Evolutionary conservation across 140 eudicot genomes (phyloP), one percentile per base, ranked within the genome.

Genomic region (Ambrosia hybrid): DNA sequence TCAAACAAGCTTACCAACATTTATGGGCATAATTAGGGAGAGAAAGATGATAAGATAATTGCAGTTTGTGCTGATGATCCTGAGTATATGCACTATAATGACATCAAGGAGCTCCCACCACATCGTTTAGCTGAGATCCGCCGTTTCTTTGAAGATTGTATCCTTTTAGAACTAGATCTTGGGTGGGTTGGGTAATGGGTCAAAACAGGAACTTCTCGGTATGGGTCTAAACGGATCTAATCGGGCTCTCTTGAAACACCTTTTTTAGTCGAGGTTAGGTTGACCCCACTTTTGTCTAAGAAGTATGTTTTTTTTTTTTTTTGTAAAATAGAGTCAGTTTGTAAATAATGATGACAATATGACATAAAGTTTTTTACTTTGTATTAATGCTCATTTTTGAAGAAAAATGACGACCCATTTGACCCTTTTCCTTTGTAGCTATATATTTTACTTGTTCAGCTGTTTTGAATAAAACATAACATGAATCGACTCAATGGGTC

Each of bases 21-120:
- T 37, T 13, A 2, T 56, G 10, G 12, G 11, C 9, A 57, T 33
- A 10, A 10, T 52, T 74, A 91, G 96, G 96, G 97, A 65, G 97
- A 91, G 60, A 88, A 83, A 76, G 97, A 91, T 77, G 96, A 91
- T 78, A 91, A 91, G 89, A 91, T 91, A 37, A 91, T 88, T 68
- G 96, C 96, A 12, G 96, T 91, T 14, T 91, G 97, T 84, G 97
- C 96, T 75, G 97, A 88, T 81, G 97, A 91, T 79, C 97, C 96
- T 0, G 96, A 91, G 81, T 91, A 91, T 66, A 79, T 65, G 59
- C 77, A 84, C 68, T 91, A 78, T 69, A 80, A 73, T 49, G 97
- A 91, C 78, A 91, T 91, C 67, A 91, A 88, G 69, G 96, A 91
- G 78, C 96, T 91, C 43, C 97, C 97, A 56, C 96, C 97, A 30